Base-by-base conservation (phyloP, 2,329 filamentous ascomycete species). In the Macroventuria anomochaeta region DNA sequence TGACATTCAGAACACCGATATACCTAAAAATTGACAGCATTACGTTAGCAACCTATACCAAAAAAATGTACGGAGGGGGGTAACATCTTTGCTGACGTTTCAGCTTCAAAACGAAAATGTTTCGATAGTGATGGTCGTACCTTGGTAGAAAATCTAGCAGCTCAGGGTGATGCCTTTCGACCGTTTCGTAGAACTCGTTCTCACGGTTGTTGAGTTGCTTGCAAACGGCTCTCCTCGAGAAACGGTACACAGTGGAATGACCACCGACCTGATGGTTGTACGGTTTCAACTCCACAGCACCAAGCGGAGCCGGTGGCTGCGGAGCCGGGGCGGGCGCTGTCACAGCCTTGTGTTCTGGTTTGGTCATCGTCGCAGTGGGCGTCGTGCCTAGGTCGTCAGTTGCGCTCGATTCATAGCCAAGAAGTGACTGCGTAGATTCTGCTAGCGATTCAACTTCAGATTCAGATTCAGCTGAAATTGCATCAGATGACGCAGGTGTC, bases 181-280 rank as follows among this genome's bases (percentile, higher is more conserved):
- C 91, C 48, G 88, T 95, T 76, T 99, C 95, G 75, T 99, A 99
- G 72, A 99, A 99, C 76, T 96, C 91, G 75, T 99, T 99, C 73
- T 99, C 95, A 68, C 93, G 85, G 73, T 96, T 99, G 75, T 96
- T 99, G 69, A 99, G 84, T 77, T 97, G 92, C 77, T 99, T 99
- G 81, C 95, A 99, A 10, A 99, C 93, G 50, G 95, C 95, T 66
- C 93, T 86, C 62, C 91, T 88, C 15, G 95, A 97, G 72, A 99
- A 97, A 34, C 93, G 88, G 84, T 96, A 99, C 29, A 99, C 84
- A 0, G 93, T 97, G 6, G 92, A 97, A 74, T 99, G 95, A 0
- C 95, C 95, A 53, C 95, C 95, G 49, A 99, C 95, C 76, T 99
- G 95, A 76, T 99, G 95, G 62, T 91, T 91, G 76, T 97, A 99